Evolutionary conservation across 2,329 filamentous ascomycete species (phyloP).

Genomic region (Cladosporium colombiae): DNA sequence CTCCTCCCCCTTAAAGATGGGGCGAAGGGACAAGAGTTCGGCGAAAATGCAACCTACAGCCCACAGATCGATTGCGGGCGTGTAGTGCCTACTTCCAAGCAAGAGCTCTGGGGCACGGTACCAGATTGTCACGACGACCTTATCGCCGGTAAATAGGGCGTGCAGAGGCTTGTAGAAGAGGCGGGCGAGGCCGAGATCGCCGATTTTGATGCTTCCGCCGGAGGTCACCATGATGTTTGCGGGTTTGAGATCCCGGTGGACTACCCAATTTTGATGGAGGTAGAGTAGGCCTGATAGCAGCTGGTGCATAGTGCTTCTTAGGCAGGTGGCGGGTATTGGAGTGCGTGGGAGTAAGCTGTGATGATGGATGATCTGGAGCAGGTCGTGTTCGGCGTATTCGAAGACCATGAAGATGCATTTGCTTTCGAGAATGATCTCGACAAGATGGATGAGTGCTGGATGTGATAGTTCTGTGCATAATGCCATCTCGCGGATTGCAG

Average conservation of each 20-base stretch:
- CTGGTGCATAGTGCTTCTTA: conserved; percentile 95
- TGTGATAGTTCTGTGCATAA: conserved; percentile 90
- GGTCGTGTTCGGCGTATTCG: conserved; percentile 95
- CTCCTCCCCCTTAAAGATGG: conserved; percentile 98
- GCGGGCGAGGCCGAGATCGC: conserved; percentile 87
- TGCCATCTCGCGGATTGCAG: conserved; percentile 95
- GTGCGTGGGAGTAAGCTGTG: conserved; percentile 87
- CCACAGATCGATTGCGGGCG: conserved; percentile 95
- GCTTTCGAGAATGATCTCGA: conserved; percentile 96
- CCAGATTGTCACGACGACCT: conserved; percentile 99
- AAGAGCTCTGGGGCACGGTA: conserved; percentile 94
- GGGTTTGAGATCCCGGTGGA: conserved; percentile 94
- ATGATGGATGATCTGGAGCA: conserved; percentile 97
- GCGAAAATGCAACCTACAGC: conserved; percentile 97
- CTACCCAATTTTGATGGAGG: conserved; percentile 92
- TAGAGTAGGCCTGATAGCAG: conserved; percentile 93
- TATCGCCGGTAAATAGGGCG: conserved; percentile 88
- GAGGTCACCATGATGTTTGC: conserved; percentile 99
- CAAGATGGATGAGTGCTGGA: conserved; percentile 82
- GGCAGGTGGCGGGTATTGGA: conserved; percentile 81
- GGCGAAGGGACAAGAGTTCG: conserved; percentile 82
- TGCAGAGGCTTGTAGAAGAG: conserved; percentile 93
- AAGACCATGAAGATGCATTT: conserved; percentile 99
- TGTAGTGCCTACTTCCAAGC: conserved; percentile 92
- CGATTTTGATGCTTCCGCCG: conserved; percentile 85